phyloP scores from a whole-genome alignment of 805 yeast genomes.

The Cephaloascus albidus region DNA sequence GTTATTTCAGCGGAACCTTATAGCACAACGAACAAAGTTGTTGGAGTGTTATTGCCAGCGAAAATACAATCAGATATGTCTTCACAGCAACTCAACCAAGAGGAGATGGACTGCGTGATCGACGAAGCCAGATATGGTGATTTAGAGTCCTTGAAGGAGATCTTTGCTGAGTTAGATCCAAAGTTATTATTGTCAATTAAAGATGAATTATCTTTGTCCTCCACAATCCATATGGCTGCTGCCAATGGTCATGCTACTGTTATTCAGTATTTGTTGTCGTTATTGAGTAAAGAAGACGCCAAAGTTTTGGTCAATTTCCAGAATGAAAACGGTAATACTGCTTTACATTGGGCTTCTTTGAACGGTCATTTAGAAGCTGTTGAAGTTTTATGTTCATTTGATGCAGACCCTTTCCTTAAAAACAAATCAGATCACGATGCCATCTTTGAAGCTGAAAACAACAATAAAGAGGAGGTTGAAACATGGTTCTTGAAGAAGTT shows the following conservation, averaged over 20 bases:
- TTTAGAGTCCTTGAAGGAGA: conserved; percentile 58
- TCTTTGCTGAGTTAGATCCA: conserved; percentile 52
- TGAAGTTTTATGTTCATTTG: conserved; percentile 54
- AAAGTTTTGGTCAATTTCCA: conserved; percentile 34
- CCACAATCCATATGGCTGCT: conserved; percentile 90
- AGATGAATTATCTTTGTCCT: conserved; percentile 58
- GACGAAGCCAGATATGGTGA: conserved; percentile 88
- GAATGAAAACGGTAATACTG: conserved; percentile 85
- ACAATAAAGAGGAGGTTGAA: conserved; percentile 67
- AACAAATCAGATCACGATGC: conserved; percentile 75
- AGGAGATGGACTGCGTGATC: conserved; percentile 74
- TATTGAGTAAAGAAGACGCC: conserved; percentile 34
- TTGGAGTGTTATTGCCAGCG: too few species aligned
- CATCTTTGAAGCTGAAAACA: conserved; percentile 82
- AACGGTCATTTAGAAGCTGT: conserved; percentile 78
- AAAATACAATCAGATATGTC: too few species aligned
- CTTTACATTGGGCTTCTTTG: conserved; percentile 93
- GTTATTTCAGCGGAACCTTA: too few species aligned
- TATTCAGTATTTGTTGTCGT: conserved; percentile 46
- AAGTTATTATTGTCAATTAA: conserved; percentile 31
- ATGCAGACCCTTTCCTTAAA: conserved; percentile 74
- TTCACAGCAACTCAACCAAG: too few species aligned
- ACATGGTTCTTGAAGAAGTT: conserved; percentile 66
- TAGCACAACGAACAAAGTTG: too few species aligned
- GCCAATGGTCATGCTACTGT: conserved; percentile 85